These are phyloP conservation scores for Candida peoriensis DNA, from an alignment of 805 yeast genomes.

Conservation along the genomic window DNA sequence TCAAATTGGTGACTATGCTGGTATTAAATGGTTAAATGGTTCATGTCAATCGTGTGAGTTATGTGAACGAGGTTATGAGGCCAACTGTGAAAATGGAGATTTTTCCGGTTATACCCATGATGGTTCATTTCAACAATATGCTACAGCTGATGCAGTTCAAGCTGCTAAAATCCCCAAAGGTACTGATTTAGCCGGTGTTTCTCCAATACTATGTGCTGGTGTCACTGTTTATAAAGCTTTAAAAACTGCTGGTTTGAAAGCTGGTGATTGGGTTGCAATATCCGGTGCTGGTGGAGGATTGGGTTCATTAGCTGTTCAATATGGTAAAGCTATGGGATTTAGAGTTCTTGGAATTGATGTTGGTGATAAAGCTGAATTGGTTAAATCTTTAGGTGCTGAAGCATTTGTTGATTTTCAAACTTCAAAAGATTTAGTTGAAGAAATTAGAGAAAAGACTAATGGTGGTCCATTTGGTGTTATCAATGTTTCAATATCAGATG, in stretches of 20 bases:
- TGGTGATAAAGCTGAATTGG: conserved; percentile 58
- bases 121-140: conserved; percentile 59
- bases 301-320: conserved; percentile 74
- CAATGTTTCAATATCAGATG: conserved; percentile 40
- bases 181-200: conserved; percentile 52
- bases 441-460: conserved; percentile 42
- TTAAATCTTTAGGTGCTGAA: conserved; percentile 61
- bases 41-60: conserved; percentile 63
- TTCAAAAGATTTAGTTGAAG: conserved; percentile 46
- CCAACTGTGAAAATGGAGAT: conserved; percentile 68
- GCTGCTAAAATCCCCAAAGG: conserved; percentile 59
- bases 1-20: conserved; percentile 62
- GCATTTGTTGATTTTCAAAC: conserved; percentile 52
- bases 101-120: conserved; percentile 48
- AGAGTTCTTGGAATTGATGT: conserved; percentile 72
- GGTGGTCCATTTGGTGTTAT: conserved; percentile 63
- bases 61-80: conserved; percentile 54
- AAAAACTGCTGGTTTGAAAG: conserved; percentile 48
- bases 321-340: conserved; percentile 73
- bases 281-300: conserved; percentile 84
- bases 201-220: conserved; percentile 40
- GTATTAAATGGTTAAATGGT: conserved; percentile 68
- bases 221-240: conserved; percentile 66
- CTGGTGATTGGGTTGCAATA: conserved; percentile 74
- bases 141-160: conserved; percentile 61